Evolutionary conservation across 106 monocot genomes (phyloP).

Genomic region (Phalaenopsis aphrodite): DNA sequence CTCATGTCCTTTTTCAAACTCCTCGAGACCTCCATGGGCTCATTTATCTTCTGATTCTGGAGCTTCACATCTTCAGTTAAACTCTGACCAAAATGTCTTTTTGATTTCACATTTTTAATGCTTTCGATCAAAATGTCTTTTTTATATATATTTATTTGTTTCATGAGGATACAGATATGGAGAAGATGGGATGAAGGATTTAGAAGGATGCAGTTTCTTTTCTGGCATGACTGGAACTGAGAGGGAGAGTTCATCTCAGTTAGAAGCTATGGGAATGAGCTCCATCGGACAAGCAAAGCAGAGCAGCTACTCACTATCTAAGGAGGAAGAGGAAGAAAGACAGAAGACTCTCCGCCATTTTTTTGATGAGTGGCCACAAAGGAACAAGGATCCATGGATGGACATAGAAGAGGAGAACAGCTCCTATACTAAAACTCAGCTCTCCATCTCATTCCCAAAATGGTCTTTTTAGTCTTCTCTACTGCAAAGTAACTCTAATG

Average conservation of each 20-base stretch:
- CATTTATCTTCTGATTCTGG: no score
- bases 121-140: neutral
- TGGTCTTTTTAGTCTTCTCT: neutral
- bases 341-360: conserved; percentile 22
- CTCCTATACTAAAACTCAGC: conserved; percentile 46
- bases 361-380: conserved; percentile 57
- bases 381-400: conserved; percentile 21
- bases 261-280: conserved; percentile 39
- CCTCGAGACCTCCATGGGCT: neutral
- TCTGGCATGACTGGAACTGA: conserved; percentile 5
- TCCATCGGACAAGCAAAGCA: conserved; percentile 28
- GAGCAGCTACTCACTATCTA: neutral
- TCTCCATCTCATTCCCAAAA: conserved; percentile 63
- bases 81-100: neutral
- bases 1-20: neutral
- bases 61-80: neutral
- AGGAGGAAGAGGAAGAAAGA: conserved; percentile 8
- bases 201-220: neutral
- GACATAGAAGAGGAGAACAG: conserved; percentile 23
- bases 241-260: conserved; percentile 52
- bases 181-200: neutral
- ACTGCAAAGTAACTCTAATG: neutral
- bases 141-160: neutral
- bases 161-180: neutral
- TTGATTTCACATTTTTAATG: neutral